phyloP scores from a whole-genome alignment of 352 stramenopile genomes.

The Phytophthora multivora region DNA sequence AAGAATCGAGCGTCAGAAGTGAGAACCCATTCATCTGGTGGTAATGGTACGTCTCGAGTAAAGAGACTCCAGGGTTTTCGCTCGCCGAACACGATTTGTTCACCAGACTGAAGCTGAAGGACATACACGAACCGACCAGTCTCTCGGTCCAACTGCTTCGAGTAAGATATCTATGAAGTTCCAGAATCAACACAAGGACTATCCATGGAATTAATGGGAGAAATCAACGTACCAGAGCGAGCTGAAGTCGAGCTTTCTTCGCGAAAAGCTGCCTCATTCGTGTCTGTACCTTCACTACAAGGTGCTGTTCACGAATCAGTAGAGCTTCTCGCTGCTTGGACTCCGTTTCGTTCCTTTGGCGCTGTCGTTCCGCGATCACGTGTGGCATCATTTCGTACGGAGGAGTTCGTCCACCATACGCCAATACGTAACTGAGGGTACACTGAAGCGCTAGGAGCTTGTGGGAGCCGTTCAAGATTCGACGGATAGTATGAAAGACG shows the following conservation, averaged over 20 bases:
- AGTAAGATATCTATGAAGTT: constrained; percentile 43
- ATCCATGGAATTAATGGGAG: too few species aligned
- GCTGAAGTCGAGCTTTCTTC: constrained; percentile 25
- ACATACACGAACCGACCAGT: constrained; percentile 44
- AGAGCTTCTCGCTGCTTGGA: neutral
- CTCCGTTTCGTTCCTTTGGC: neutral
- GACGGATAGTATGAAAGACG: neutral
- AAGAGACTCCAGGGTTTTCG: constrained; percentile 56
- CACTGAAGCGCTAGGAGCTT: constrained; percentile 30
- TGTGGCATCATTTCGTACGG: constrained; percentile 48
- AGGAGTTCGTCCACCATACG: constrained; percentile 30
- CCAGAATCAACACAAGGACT: neutral
- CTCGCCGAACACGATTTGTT: constrained; percentile 14
- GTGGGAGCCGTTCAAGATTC: constrained; percentile 20
- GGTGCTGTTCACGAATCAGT: constrained; percentile 18
- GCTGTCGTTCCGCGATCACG: constrained; percentile 32
- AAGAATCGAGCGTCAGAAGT: constrained; percentile 35
- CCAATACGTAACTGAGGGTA: constrained; percentile 46
- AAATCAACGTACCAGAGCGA: constrained; percentile 40
- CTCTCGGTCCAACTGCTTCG: constrained; percentile 45
- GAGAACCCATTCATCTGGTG: constrained; percentile 50
- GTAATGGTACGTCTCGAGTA: constrained; percentile 45
- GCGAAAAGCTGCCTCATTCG: constrained; percentile 40
- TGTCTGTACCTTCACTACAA: constrained; percentile 43
- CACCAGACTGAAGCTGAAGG: constrained; percentile 6